phyloP scores from a whole-genome alignment of 2,329 filamentous ascomycete species.

The Rhinocladiella mackenziei region DNA sequence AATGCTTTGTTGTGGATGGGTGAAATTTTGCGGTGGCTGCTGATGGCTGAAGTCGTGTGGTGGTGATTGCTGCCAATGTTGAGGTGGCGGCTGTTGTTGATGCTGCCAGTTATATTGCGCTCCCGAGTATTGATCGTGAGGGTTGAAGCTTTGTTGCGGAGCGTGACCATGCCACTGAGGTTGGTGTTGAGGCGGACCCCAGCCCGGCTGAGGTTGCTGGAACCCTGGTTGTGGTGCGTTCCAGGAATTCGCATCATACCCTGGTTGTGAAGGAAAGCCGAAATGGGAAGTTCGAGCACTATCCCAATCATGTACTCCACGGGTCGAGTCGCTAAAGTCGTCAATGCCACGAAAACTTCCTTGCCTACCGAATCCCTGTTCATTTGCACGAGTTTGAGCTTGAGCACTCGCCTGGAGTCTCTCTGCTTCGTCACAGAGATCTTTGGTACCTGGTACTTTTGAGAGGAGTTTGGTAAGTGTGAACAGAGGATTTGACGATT shows the following conservation, averaged over 20 bases:
- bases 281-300: conserved; percentile 17
- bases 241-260: conserved; percentile 16
- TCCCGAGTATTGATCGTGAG: conserved; percentile 10
- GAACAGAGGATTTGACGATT: conserved; percentile 42
- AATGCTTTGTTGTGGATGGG: conserved; percentile 5
- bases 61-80: conserved; percentile 4
- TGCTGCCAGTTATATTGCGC: conserved; percentile 17
- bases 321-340: conserved; percentile 23
- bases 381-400: conserved; percentile 60
- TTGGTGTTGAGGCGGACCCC: conserved; percentile 12
- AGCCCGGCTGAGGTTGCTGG: conserved; percentile 13
- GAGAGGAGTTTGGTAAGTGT: conserved; percentile 70
- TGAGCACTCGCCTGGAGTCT: conserved; percentile 59
- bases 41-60: conserved; percentile 25
- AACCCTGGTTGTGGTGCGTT: conserved; percentile 18
- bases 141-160: conserved; percentile 14
- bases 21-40: conserved; percentile 11
- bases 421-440: conserved; percentile 63
- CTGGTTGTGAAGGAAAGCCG: conserved; percentile 40
- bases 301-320: conserved; percentile 36
- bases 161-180: conserved; percentile 12
- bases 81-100: conserved; percentile 5
- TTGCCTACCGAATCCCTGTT: conserved; percentile 34
- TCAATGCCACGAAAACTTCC: conserved; percentile 30
- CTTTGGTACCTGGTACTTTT: conserved; percentile 69